Base-by-base conservation (phyloP, 331 rosid genomes). In the Saraca asoca region DNA sequence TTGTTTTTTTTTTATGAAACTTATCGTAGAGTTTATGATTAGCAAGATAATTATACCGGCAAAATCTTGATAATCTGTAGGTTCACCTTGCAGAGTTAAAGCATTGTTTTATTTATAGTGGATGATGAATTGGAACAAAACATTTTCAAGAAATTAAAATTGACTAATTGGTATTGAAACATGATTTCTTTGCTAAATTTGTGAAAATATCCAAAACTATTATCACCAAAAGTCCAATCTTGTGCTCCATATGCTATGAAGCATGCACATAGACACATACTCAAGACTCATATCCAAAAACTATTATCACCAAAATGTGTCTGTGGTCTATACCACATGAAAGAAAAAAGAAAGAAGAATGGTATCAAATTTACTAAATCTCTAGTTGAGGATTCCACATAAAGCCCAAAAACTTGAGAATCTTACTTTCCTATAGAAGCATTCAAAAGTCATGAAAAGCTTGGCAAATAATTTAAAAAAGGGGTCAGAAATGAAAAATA, bases 1-100 rank as follows among this genome's bases (percentile, higher is more conserved):
- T 88, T 88, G 62, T 88, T 88, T 73, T 88, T 91, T n/a, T 80
- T 88, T 91, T 17, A 83, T 70, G 64, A 85, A 88, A 81, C 87
- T 88, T 43, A 88, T 83, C 78, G 95, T 83, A 14, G 95, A 85
- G 67, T 88, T 88, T 62, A 88, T 73, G 35, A 88, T 2, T 15
- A 88, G 85, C 58, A 88, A 71, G 66, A 80, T 38, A 10, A 84
- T 37, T 75, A 88, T 85, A 57, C 95, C 95, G 38, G 14, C 64
- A 74, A 88, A 88, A 69, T 88, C 91, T 18, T 77, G 90, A 69
- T 83, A 88, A 69, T 88, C 95, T 18, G 31, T 18, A 1, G 2
- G 5, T 60, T 85, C 53, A 0, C 6, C 7, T 91, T 87, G 80
- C 80, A 77, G 48, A 65, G 46, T 61, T 41, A 38, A 52, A 20